A percentile compares a stretch with the other conserved stretches of the same genome.
These are phyloP conservation scores for Mycena polygramma DNA, from an alignment of 768 basidiomycete genomes.

Conservation along the genomic window DNA sequence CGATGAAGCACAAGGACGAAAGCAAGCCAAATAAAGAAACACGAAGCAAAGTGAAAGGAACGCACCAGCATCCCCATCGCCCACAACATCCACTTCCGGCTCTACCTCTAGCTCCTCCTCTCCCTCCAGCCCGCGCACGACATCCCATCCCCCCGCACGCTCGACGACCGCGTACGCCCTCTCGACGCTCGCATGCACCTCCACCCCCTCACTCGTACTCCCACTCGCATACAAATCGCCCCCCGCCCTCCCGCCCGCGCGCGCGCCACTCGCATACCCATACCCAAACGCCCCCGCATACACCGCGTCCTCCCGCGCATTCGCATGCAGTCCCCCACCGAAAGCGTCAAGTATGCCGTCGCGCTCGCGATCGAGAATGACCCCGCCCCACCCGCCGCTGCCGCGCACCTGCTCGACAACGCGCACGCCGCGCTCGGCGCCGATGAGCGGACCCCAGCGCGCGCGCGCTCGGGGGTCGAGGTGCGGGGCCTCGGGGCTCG, in stretches of 20 bases:
- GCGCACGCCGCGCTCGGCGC: slow-evolving; percentile 26
- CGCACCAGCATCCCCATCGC: neutral
- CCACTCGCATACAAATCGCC: neutral
- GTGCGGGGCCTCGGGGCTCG: slow-evolving; percentile 22
- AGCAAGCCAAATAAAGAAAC: neutral
- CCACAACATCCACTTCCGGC: slow-evolving; percentile 1
- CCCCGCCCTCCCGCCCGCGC: neutral
- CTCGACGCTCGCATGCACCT: too few relatives aligned
- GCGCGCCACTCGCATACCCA: neutral
- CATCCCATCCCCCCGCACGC: slow-evolving; percentile 22
- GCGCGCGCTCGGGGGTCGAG: neutral
- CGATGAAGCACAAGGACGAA: too few relatives aligned
- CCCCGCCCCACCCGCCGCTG: slow-evolving; percentile 29
- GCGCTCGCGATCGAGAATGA: neutral
- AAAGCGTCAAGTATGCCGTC: too few relatives aligned
- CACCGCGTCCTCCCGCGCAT: slow-evolving; percentile 3
- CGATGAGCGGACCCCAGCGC: slow-evolving; percentile 34
- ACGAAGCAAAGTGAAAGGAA: neutral
- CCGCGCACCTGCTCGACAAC: slow-evolving; percentile 15
- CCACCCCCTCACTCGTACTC: neutral
- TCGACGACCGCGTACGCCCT: slow-evolving; percentile 28
- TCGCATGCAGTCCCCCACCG: too few relatives aligned
- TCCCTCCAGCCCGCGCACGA: neutral
- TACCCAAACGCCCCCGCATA: neutral
- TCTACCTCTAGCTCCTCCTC: slow-evolving; percentile 42